Conservation (phyloP, 176 grass and related monocot species). For the Dendrocalamus sinicus region DNA sequence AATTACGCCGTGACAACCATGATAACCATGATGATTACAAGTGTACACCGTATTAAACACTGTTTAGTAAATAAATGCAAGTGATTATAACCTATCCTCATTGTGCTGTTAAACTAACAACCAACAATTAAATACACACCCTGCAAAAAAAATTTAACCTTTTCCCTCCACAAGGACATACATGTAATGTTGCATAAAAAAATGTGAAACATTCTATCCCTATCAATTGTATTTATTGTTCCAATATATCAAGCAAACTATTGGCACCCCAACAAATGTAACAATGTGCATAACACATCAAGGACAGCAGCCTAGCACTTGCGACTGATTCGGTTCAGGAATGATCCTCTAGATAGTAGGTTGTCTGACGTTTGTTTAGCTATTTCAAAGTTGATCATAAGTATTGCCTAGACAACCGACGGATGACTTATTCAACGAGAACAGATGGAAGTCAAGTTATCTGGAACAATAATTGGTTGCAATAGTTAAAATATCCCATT, state of each 20-base stretch:
- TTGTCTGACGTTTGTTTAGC: neutral
- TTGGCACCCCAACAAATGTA: neutral
- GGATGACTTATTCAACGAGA: neutral
- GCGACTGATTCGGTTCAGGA: neutral
- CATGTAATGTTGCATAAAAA: constrained; percentile 13
- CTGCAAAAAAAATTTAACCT: neutral
- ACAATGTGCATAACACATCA: neutral
- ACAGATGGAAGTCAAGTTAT: neutral
- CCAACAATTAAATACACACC: neutral
- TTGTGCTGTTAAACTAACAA: neutral
- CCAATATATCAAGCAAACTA: neutral
- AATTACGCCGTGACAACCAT: too few species aligned
- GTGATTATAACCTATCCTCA: neutral
- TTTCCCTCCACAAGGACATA: constrained; percentile 1
- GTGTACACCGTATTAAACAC: neutral
- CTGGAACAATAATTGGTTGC: neutral
- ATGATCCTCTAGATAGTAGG: neutral
- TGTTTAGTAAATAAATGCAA: neutral
- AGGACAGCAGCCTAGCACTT: neutral
- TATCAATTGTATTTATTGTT: neutral
- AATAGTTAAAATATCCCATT: neutral
- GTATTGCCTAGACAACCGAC: neutral
- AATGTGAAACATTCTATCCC: neutral
- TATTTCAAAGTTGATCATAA: neutral
- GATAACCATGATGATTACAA: constrained; percentile 1